A percentile compares a stretch with the other conserved stretches of the same genome.
Conservation (phyloP, 2,329 filamentous ascomycete species). For the Davidsoniella virescens region DNA sequence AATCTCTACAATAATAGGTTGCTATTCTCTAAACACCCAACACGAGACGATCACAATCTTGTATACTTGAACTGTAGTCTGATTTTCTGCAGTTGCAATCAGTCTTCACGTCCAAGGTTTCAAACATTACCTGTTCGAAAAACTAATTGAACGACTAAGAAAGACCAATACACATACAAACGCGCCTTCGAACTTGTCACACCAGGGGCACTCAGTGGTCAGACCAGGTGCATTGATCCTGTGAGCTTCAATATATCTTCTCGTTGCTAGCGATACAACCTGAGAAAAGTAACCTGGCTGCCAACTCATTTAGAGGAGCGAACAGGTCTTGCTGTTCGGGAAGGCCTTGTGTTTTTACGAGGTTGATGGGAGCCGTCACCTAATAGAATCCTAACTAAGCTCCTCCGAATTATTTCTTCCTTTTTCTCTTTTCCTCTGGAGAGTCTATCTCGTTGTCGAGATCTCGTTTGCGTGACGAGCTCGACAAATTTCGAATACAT, state of each 20-base stretch:
- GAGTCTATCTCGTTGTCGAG: too few relatives aligned
- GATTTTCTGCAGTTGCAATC: too few relatives aligned
- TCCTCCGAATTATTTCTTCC: background rate
- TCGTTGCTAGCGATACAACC: background rate
- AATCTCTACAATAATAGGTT: too few relatives aligned
- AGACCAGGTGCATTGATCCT: constrained; percentile 7
- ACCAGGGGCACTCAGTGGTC: constrained; percentile 1
- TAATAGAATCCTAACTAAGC: background rate
- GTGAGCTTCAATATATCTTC: background rate
- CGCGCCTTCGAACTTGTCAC: background rate
- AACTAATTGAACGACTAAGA: background rate
- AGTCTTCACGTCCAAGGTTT: too few relatives aligned
- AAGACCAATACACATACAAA: background rate
- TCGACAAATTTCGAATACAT: background rate
- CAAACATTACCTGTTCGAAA: too few relatives aligned
- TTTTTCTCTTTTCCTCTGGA: too few relatives aligned
- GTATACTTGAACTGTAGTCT: too few relatives aligned
- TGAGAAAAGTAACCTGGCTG: background rate
- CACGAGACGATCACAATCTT: too few relatives aligned
- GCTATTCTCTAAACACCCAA: too few relatives aligned
- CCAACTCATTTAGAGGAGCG: background rate
- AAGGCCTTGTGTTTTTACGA: background rate
- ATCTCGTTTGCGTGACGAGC: background rate
- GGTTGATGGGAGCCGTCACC: background rate
- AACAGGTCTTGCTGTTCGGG: background rate